phyloP scores from a whole-genome alignment of 2,329 filamentous ascomycete genomes.

The Microdochium trichocladiopsis region DNA sequence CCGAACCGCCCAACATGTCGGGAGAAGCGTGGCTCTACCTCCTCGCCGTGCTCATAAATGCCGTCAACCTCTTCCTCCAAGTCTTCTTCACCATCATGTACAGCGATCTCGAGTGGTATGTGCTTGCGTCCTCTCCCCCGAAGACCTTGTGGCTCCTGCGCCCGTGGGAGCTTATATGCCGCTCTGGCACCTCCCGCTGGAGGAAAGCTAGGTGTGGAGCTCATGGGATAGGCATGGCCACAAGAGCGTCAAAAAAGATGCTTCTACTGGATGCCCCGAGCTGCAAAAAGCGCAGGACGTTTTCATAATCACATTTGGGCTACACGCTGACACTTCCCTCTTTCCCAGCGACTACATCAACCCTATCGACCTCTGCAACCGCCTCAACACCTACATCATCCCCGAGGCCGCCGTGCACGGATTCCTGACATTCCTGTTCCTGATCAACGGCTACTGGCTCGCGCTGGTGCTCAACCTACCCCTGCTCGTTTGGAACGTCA shows the following conservation, averaged over 20 bases:
- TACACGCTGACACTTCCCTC: not conserved
- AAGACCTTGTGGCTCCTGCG: not conserved
- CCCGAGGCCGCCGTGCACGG: conserved; percentile 97
- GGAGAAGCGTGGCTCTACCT: conserved; percentile 98
- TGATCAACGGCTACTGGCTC: conserved; percentile 98
- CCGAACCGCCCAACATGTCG: conserved; percentile 57
- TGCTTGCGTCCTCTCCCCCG: conserved; percentile 12
- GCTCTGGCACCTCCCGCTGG: not conserved
- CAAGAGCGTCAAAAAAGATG: too few species aligned
- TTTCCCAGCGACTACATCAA: conserved; percentile 93
- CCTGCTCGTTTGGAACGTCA: conserved; percentile 86
- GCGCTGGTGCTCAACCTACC: conserved; percentile 88
- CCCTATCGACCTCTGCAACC: conserved; percentile 99
- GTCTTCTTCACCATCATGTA: conserved; percentile 99
- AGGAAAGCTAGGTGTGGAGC: not conserved
- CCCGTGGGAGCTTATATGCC: not conserved
- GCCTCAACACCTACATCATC: conserved; percentile 98
- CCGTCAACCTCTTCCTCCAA: conserved; percentile 98
- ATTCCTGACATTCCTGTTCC: conserved; percentile 90
- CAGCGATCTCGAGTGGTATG: conserved; percentile 97
- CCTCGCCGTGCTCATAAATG: conserved; percentile 96
- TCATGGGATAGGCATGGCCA: too few species aligned
- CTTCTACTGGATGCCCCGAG: too few species aligned
- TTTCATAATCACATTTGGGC: too few species aligned
- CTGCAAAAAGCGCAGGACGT: too few species aligned